phyloP scores from a whole-genome alignment of 352 stramenopile genomes.

The Globisporangium solare region DNA sequence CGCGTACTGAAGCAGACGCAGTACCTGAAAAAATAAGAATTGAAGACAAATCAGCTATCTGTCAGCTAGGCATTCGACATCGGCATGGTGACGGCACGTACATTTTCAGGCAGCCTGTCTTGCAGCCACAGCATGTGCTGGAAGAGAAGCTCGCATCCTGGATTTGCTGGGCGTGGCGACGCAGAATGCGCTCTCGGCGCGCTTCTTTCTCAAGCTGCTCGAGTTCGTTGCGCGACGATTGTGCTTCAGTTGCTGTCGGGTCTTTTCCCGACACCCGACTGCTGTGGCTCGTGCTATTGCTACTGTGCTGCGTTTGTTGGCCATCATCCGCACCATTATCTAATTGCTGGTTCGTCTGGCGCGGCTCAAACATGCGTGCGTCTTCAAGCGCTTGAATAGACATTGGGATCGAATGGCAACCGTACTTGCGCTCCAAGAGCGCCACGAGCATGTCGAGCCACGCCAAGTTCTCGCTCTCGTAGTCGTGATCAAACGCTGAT shows the following conservation, averaged over 20 bases:
- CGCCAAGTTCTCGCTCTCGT: slow-evolving; percentile 59
- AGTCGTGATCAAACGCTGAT: slow-evolving; percentile 3
- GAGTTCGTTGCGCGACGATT: not conserved
- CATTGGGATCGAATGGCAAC: slow-evolving; percentile 26
- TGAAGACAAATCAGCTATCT: not conserved
- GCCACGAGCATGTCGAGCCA: slow-evolving; percentile 85
- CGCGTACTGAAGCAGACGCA: slow-evolving; percentile 81
- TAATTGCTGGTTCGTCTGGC: slow-evolving; percentile 18
- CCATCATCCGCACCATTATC: not conserved
- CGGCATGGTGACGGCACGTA: slow-evolving; percentile 12
- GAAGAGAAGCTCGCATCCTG: slow-evolving; percentile 69
- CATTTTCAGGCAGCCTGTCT: slow-evolving; percentile 84
- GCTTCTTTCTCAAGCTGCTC: slow-evolving; percentile 20
- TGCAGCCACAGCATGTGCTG: slow-evolving; percentile 77
- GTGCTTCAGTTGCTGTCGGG: not conserved
- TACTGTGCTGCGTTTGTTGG: not conserved
- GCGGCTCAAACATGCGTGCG: slow-evolving; percentile 30
- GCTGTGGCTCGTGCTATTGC: slow-evolving; percentile 5
- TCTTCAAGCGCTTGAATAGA: slow-evolving; percentile 36
- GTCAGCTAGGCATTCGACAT: not conserved
- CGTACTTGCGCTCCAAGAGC: slow-evolving; percentile 65
- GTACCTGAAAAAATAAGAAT: slow-evolving; percentile 31
- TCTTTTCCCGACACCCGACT: slow-evolving; percentile 3
- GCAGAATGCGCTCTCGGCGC: slow-evolving; percentile 40
- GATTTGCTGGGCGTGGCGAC: slow-evolving; percentile 63